phyloP scores from a whole-genome alignment of 768 basidiomycete species.

The Rhizopogon vulgaris region DNA sequence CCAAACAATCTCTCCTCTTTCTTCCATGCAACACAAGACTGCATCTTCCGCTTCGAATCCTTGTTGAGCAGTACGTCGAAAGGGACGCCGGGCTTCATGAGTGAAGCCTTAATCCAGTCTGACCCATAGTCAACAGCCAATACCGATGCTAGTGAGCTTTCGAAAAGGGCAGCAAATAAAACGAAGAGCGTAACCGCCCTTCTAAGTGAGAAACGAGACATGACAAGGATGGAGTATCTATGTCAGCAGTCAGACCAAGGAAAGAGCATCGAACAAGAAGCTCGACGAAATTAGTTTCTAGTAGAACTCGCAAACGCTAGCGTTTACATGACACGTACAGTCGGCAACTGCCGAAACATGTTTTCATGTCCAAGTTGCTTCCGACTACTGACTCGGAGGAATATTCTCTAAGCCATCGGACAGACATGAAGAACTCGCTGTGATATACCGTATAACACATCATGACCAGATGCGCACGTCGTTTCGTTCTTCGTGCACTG shows the following conservation, averaged over 20 bases:
- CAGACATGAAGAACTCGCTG: no score
- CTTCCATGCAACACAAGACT: slow-evolving; percentile 88
- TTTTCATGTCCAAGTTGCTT: no score
- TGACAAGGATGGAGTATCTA: slow-evolving; percentile 3
- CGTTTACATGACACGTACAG: neutral
- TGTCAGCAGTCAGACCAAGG: neutral
- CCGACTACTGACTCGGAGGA: no score
- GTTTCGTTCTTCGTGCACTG: no score
- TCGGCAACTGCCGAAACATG: neutral
- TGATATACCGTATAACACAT: no score
- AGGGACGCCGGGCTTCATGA: slow-evolving; percentile 90
- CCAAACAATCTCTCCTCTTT: slow-evolving; percentile 86
- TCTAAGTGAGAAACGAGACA: slow-evolving; percentile 19
- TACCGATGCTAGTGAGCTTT: slow-evolving; percentile 59
- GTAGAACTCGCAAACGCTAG: neutral
- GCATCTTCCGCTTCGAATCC: slow-evolving; percentile 95
- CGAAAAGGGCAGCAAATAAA: slow-evolving; percentile 16
- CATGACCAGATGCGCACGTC: no score
- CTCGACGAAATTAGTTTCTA: neutral
- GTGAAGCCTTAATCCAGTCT: slow-evolving; percentile 94
- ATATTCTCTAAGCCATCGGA: no score
- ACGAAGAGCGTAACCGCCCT: slow-evolving; percentile 20
- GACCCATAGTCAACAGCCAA: slow-evolving; percentile 98
- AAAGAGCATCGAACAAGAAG: neutral
- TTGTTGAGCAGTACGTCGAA: slow-evolving; percentile 96